Conservation (phyloP, 2,329 filamentous ascomycete species). For the Pestalotiopsis sp. region DNA sequence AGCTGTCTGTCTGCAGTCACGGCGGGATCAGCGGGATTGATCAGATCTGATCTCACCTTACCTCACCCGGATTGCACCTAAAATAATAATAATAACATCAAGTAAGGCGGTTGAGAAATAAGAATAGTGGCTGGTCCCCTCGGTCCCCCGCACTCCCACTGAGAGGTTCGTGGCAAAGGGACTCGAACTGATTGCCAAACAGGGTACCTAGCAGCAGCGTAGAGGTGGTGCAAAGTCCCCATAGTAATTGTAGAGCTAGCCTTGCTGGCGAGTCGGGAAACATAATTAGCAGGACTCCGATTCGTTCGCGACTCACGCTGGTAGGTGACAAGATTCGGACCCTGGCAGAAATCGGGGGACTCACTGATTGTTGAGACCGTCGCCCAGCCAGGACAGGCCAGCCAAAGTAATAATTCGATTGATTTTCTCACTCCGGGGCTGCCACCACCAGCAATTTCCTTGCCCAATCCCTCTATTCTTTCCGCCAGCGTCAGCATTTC, state of each 20-base stretch:
- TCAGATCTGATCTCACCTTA: too few relatives aligned
- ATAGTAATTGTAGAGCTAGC: background rate
- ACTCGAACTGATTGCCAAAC: background rate
- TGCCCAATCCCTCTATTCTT: background rate
- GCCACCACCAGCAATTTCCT: background rate
- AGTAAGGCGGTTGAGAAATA: too few relatives aligned
- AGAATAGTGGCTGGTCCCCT: background rate
- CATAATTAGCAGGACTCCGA: constrained; percentile 7
- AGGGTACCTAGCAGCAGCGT: background rate
- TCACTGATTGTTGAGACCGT: background rate
- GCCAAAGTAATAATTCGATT: background rate
- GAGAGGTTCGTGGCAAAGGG: background rate
- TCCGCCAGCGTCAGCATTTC: background rate
- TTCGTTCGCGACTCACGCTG: background rate
- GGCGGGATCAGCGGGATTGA: too few relatives aligned
- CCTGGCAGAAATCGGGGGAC: background rate
- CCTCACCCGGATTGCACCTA: too few relatives aligned
- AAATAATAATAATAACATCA: background rate
- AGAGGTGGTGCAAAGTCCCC: background rate
- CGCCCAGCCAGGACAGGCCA: background rate
- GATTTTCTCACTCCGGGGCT: background rate
- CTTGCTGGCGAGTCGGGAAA: background rate
- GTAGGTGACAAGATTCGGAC: background rate
- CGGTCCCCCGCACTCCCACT: background rate
- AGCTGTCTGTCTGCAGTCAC: background rate